These are phyloP conservation scores for Nigrograna mackinnonii DNA, from an alignment of 2,329 filamentous ascomycete species.

Conservation along the genomic window DNA sequence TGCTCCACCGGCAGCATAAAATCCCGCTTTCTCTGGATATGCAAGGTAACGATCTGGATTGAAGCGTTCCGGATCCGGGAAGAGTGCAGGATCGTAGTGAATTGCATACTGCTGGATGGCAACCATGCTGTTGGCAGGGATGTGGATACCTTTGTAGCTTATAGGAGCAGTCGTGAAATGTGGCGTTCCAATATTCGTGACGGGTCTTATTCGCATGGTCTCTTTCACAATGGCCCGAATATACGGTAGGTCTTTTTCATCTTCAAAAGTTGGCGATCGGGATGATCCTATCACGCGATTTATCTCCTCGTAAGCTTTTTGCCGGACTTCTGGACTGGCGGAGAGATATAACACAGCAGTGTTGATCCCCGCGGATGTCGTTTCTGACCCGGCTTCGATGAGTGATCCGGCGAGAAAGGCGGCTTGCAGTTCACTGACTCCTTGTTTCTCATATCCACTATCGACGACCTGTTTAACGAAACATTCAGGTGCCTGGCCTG, in stretches of 20 bases:
- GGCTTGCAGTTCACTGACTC: slow-evolving; percentile 37
- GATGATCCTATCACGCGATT: slow-evolving; percentile 14
- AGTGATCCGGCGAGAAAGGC: slow-evolving; percentile 39
- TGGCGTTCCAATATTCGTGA: slow-evolving; percentile 37
- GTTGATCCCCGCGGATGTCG: slow-evolving; percentile 41
- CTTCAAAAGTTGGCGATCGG: slow-evolving; percentile 41
- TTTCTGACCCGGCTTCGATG: slow-evolving; percentile 46
- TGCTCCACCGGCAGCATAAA: slow-evolving; percentile 39
- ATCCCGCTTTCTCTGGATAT: slow-evolving; percentile 26
- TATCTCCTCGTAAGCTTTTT: slow-evolving; percentile 28
- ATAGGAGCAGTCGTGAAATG: slow-evolving; percentile 42
- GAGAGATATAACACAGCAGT: slow-evolving; percentile 33
- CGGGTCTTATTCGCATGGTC: slow-evolving; percentile 47
- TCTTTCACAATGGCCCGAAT: slow-evolving; percentile 43
- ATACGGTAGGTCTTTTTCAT: slow-evolving; percentile 48
- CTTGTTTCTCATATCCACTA: slow-evolving; percentile 41
- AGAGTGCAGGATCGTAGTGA: slow-evolving; percentile 42
- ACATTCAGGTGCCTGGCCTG: slow-evolving; percentile 36
- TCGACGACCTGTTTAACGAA: slow-evolving; percentile 39
- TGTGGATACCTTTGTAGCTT: slow-evolving; percentile 45
- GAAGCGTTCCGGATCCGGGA: slow-evolving; percentile 43
- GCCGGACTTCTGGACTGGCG: slow-evolving; percentile 20
- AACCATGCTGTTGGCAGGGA: slow-evolving; percentile 46
- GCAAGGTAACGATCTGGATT: slow-evolving; percentile 49
- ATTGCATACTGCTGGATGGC: slow-evolving; percentile 29